Base-by-base conservation (phyloP, 2,329 filamentous ascomycete species). In the Verticillium albo-atrum region DNA sequence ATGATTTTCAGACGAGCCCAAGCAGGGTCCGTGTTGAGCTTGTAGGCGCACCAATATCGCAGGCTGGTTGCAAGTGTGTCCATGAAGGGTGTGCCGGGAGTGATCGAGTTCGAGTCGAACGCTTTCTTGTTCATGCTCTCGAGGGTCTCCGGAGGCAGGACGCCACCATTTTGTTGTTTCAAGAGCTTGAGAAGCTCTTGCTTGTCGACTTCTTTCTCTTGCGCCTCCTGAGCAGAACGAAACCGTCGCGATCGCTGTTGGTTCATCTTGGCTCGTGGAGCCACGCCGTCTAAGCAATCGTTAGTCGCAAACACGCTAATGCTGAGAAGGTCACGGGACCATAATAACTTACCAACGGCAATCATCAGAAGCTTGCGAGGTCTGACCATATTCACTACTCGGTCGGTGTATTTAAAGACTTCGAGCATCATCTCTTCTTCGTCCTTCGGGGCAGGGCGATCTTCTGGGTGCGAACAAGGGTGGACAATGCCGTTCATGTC, bases 401-500 rank as follows among this genome's bases (percentile, higher is more conserved):
- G 89, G 72, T 99, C 93, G n/a, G 95, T 99, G 76, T 99, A 99
- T 71, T 89, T 91, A 81, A 99, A 99, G 62, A 99, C 88, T 71
- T 96, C 96, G 68, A 97, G 74, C 95, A 99, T 99, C 95, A 99
- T 99, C 77, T 98, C 95, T 73, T 96, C 92, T 78, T 99, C 95
- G 62, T 95, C 94, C 70, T 89, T 90, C 12, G 95, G 95, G 4
- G 95, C 87, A 2, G 95, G 92, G 63, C 87, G 87, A 70, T 98
- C 94, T 74, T 99, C 95, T 1, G 95, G 95, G 77, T 99, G 95
- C 54, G 94, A 97, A 78, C 95, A 99, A 32, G 96, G 96, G 79
- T 99, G 95, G 37, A 99, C 95, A 66, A 99, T 99, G 72, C 95
- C 96, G 75, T 99, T 99, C 94, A 99, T 98, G 71, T 99, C 95